phyloP scores from a whole-genome alignment of 495 filamentous ascomycete genomes.

The Neurospora sp. region DNA sequence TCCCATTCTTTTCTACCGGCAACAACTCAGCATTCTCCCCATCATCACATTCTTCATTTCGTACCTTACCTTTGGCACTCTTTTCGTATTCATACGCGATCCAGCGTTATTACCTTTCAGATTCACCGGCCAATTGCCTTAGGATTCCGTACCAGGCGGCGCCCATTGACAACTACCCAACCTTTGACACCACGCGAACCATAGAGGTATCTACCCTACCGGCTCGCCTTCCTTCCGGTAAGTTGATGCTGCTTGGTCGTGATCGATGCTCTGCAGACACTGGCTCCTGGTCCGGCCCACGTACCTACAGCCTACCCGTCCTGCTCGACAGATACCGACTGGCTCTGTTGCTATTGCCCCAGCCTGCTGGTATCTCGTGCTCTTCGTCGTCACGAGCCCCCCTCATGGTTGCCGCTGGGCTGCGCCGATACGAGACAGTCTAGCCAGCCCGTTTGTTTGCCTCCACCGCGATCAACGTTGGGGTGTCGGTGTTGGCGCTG shows the following conservation, averaged over 20 bases:
- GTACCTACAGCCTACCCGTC: conserved; percentile 4
- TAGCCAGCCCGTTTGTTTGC: neutral
- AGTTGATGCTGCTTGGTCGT: conserved; percentile 7
- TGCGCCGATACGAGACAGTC: neutral
- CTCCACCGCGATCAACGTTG: neutral
- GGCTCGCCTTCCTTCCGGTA: conserved; percentile 14
- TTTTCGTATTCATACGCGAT: conserved; percentile 26
- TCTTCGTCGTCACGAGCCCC: neutral
- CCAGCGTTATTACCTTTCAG: conserved; percentile 23
- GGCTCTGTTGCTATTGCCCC: neutral
- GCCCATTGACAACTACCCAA: conserved; percentile 8
- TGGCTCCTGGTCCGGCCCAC: neutral
- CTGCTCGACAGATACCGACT: neutral
- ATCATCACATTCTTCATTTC: conserved; percentile 18
- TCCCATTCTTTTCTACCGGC: conserved; percentile 19
- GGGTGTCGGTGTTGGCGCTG: neutral
- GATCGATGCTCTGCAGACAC: neutral
- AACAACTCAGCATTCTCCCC: conserved; percentile 15
- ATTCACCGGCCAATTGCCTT: conserved; percentile 10
- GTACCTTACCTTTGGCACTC: conserved; percentile 22
- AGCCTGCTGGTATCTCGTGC: neutral
- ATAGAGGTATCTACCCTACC: conserved; percentile 1
- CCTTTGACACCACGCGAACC: conserved; percentile 12
- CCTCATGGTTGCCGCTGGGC: neutral
- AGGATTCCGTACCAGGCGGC: conserved; percentile 10